These are phyloP conservation scores for Breviolum minutum DNA, from an alignment of 73 alveolate genomes.

Conservation along the genomic window DNA sequence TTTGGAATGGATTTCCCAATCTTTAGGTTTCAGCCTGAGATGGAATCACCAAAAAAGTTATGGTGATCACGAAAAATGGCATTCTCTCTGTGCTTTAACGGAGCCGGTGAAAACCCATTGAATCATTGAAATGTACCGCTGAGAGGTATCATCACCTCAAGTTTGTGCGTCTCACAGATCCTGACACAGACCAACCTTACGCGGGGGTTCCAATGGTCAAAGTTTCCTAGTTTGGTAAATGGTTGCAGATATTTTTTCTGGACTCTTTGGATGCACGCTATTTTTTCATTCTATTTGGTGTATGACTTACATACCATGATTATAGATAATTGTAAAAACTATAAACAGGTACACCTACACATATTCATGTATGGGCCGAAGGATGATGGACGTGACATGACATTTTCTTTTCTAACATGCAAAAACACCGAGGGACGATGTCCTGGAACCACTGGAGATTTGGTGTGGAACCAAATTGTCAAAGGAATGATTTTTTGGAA, in stretches of 20 bases:
- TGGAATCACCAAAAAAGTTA: background rate
- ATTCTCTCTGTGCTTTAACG: background rate
- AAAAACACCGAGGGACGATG: conserved; percentile 18
- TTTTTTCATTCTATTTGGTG: too few relatives aligned
- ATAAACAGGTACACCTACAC: too few relatives aligned
- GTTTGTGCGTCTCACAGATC: conserved; percentile 20
- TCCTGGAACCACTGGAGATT: conserved; percentile 45
- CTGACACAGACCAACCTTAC: conserved; percentile 42
- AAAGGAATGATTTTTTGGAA: too few relatives aligned
- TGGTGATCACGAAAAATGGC: background rate
- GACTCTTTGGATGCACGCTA: too few relatives aligned
- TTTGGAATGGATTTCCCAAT: conserved; percentile 45
- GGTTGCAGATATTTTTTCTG: too few relatives aligned
- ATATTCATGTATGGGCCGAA: too few relatives aligned
- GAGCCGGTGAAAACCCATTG: too few relatives aligned
- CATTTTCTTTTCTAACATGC: background rate
- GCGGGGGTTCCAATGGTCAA: conserved; percentile 3
- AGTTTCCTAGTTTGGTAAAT: background rate
- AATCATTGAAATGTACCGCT: background rate
- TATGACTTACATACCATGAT: too few relatives aligned
- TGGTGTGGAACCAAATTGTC: conserved; percentile 1
- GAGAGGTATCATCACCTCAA: conserved; percentile 33
- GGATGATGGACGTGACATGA: too few relatives aligned
- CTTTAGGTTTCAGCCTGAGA: background rate
- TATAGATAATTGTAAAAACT: too few relatives aligned